Base-by-base conservation (phyloP, 768 basidiomycete genomes). In the Tubosaeta sp. region DNA sequence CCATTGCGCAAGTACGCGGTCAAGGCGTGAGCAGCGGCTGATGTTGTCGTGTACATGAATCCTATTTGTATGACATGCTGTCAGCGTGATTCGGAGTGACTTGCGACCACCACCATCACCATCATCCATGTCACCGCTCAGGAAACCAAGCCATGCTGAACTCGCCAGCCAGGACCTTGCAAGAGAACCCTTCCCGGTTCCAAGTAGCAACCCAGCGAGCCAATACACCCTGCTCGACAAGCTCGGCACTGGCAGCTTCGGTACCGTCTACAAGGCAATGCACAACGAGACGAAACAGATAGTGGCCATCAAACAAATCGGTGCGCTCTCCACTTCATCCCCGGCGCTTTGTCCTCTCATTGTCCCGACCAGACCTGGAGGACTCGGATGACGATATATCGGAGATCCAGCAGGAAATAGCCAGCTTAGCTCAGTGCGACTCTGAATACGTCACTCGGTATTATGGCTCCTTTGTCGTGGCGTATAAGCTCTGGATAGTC, bases 381-480 rank as follows among this genome's bases (percentile, higher is more conserved):
- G 91, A 97, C 71, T 92, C 94, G 25, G 95, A 97, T 71, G 97
- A 99, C 66, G 97, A 98, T 69, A 98, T 99, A 59, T 85, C 90
- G 16, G 97, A 99, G 71, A 99, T 99, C 45, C 97, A 99, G 66
- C 91, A 93, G 68, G 97, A 99, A 70, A 99, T 99, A 59, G 90
- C 94, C 17, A 97, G 91, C 69, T 79, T 99, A 27, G 91, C 94
- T 1, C 90, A 90, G 60, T 95, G 94, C 73, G 93, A 95, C 67
- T 97, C 95, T 5, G 92, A 94, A 72, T 93, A 91, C 69, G 91
- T 99, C 48, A 98, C 97, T 38, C 79, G 88, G 43, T 98, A 98
- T 69, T 97, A 97, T 63, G 95, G 93, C 42, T 94, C 92, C 44
- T 99, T 99, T 70, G 92, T 99, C 49, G 85, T 92, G 58, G 85